A percentile compares a stretch with the other conserved stretches of the same genome.
Evolutionary conservation across 2,329 filamentous ascomycete species (phyloP).

Genomic region (Penicillium glabrum): DNA sequence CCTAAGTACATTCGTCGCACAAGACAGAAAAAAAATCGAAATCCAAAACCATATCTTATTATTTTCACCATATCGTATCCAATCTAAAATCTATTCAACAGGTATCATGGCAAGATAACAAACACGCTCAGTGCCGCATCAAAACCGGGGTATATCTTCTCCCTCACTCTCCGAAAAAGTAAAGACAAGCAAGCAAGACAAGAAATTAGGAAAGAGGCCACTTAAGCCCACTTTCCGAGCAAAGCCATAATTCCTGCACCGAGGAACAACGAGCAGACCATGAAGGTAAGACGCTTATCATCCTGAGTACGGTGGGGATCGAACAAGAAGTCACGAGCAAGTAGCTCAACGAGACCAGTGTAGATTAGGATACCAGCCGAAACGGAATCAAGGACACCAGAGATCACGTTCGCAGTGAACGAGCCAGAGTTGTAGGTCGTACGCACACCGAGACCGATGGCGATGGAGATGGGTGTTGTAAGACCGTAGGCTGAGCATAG

Average conservation of each 20-base stretch:
- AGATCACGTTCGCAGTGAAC: slow-evolving; percentile 45
- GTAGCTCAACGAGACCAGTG: slow-evolving; percentile 51
- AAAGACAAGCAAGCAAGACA: neutral
- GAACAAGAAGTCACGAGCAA: slow-evolving; percentile 53
- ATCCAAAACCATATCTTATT: neutral
- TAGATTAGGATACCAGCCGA: slow-evolving; percentile 53
- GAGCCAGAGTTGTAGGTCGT: slow-evolving; percentile 45
- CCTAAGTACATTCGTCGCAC: neutral
- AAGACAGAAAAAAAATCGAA: neutral
- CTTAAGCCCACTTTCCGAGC: slow-evolving; percentile 52
- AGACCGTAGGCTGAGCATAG: slow-evolving; percentile 52
- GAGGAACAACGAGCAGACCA: slow-evolving; percentile 41
- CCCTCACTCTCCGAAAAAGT: neutral
- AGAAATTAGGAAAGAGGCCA: neutral
- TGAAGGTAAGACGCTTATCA: slow-evolving; percentile 40
- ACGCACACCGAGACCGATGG: slow-evolving; percentile 48
- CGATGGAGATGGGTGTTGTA: slow-evolving; percentile 54
- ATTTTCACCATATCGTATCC: neutral
- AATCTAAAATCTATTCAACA: neutral
- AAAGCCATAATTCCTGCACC: slow-evolving; percentile 51
- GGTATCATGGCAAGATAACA: neutral
- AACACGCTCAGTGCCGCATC: neutral
- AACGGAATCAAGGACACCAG: slow-evolving; percentile 48
- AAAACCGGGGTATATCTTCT: neutral
- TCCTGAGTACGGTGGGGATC: slow-evolving; percentile 47